Percentiles rank a stretch among this genome's conserved stretches.
phyloP scores from a whole-genome alignment of 345 rosid species.

The Ceriops tagal region DNA sequence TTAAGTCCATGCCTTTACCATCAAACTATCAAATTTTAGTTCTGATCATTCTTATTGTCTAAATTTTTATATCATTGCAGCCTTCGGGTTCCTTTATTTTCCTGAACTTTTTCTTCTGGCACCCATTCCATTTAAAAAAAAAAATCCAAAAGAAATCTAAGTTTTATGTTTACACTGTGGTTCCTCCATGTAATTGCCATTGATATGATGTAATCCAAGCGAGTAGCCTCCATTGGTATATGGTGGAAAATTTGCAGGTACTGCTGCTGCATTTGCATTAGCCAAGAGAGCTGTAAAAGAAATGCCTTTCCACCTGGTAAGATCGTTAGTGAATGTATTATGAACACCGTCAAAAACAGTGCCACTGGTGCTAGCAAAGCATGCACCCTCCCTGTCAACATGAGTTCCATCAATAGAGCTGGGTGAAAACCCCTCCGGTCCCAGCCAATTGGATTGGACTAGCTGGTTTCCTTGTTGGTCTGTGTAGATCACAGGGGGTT shows the following conservation, averaged over 20 bases:
- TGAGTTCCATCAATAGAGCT: conserved; percentile 20
- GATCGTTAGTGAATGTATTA: too few species aligned
- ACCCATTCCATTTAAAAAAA: too few species aligned
- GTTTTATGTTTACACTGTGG: conserved; percentile 26
- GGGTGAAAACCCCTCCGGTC: conserved; percentile 28
- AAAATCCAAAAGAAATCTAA: too few species aligned
- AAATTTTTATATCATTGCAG: not conserved
- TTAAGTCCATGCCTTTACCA: too few species aligned
- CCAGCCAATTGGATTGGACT: conserved; percentile 21
- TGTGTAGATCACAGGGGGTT: conserved; percentile 25
- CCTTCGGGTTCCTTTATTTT: not conserved
- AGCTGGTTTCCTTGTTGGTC: conserved; percentile 25
- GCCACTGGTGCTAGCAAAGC: conserved; percentile 8
- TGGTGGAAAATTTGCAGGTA: conserved; percentile 4
- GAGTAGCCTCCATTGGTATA: conserved; percentile 6
- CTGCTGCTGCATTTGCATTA: conserved; percentile 43
- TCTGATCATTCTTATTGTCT: too few species aligned
- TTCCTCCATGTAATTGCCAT: conserved; percentile 8
- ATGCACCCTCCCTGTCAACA: conserved; percentile 13
- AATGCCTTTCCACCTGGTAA: conserved; percentile 19
- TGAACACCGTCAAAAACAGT: too few species aligned
- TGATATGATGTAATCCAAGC: conserved; percentile 1
- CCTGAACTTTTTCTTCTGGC: not conserved
- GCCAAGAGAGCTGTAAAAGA: conserved; percentile 49
- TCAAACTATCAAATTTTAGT: too few species aligned